These are phyloP conservation scores for Acanthamoeba sp. DNA, from an alignment of 208 protist genomes.

Conservation along the genomic window DNA sequence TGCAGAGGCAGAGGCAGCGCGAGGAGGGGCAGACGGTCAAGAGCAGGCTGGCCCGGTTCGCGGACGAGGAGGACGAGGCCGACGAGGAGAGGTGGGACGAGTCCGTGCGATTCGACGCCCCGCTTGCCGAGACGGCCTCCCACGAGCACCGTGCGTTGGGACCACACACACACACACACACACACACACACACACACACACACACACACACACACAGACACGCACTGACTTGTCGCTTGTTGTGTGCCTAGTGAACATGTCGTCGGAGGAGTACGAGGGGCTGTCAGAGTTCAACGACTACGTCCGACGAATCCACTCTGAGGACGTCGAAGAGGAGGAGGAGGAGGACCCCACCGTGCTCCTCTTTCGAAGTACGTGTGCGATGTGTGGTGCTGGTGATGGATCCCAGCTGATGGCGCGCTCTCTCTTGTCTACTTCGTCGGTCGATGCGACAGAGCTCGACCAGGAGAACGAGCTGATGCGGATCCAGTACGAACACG, in stretches of 20 bases:
- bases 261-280: background rate
- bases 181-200: no score
- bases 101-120: background rate
- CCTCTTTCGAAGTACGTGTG: background rate
- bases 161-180: background rate
- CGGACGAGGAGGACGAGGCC: background rate
- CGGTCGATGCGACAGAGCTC: background rate
- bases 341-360: background rate
- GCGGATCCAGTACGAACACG: conserved; percentile 42
- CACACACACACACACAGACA: no score
- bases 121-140: background rate
- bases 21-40: background rate
- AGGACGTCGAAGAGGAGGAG: background rate
- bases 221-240: background rate
- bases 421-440: background rate
- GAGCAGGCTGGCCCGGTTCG: background rate
- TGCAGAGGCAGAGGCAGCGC: background rate
- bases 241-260: background rate
- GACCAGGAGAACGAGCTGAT: background rate
- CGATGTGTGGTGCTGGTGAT: background rate
- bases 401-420: no score
- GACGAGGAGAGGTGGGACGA: conserved; percentile 41
- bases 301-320: background rate
- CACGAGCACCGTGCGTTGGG: background rate
- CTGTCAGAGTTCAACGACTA: background rate